These are phyloP conservation scores for Nigrospora sphaerica DNA, from an alignment of 2,329 filamentous ascomycete genomes.

Conservation along the genomic window DNA sequence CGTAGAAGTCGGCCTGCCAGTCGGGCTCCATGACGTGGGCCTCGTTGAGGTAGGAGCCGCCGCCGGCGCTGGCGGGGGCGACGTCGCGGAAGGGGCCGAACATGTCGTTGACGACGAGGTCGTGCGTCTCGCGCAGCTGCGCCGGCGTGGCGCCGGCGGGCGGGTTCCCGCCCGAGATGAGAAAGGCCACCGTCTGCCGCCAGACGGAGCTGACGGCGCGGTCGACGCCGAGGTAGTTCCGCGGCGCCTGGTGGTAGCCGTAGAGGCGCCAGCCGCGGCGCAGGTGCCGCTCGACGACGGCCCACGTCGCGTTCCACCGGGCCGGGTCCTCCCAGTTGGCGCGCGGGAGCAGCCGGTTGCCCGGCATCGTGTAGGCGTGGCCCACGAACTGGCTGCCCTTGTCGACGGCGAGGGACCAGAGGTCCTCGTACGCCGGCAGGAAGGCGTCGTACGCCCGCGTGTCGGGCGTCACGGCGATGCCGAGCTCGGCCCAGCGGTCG, in stretches of 20 bases:
- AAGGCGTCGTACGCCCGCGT: constrained; percentile 26
- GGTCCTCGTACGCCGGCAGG: constrained; percentile 27
- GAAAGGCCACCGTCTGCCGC: constrained; percentile 20
- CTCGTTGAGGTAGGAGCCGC: constrained; percentile 30
- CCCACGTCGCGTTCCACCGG: constrained; percentile 20
- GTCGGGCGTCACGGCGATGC: constrained; percentile 13
- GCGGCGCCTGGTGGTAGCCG: constrained; percentile 15
- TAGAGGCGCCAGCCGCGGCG: constrained; percentile 22
- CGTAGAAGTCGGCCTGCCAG: constrained; percentile 25
- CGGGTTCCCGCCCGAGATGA: constrained; percentile 13
- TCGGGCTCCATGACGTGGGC: constrained; percentile 25
- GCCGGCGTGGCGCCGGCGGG: not conserved
- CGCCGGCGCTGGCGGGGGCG: constrained; percentile 8
- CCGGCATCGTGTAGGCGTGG: constrained; percentile 19
- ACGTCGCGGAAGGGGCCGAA: constrained; percentile 14
- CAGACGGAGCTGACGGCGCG: constrained; percentile 31
- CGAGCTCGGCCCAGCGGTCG: constrained; percentile 14
- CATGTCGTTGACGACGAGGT: constrained; percentile 18
- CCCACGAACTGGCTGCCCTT: constrained; percentile 19
- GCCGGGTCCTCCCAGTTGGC: constrained; percentile 26
- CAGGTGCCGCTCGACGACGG: constrained; percentile 22
- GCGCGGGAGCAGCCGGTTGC: constrained; percentile 31
- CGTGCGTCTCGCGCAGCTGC: constrained; percentile 15
- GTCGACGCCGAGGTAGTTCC: constrained; percentile 18
- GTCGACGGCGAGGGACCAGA: constrained; percentile 28